Conservation (phyloP, 164 flowering plant genomes). For the Umbellularia californica region DNA sequence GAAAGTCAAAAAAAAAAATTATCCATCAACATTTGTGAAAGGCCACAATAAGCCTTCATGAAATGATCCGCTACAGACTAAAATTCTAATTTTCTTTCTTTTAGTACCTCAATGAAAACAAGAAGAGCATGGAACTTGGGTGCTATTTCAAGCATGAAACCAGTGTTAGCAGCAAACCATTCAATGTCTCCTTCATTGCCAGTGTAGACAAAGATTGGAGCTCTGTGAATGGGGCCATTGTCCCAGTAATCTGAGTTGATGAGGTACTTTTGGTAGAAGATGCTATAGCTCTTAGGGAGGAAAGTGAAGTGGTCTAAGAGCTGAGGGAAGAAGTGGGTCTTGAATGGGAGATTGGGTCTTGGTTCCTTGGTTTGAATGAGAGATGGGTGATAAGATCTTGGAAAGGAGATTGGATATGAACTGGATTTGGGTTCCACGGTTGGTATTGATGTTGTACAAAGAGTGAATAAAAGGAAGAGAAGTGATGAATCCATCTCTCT, state of each 20-base stretch:
- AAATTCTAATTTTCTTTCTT: neutral
- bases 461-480: slow-evolving; percentile 13
- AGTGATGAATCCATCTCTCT: slow-evolving; percentile 16
- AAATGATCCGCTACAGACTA: neutral
- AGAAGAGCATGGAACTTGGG: slow-evolving; percentile 47
- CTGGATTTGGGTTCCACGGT: slow-evolving; percentile 6
- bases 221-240: slow-evolving; percentile 18
- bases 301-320: slow-evolving; percentile 47
- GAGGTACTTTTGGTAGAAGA: slow-evolving; percentile 52
- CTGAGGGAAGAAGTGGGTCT: slow-evolving; percentile 46
- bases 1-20: neutral
- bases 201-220: slow-evolving; percentile 50
- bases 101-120: slow-evolving; percentile 43
- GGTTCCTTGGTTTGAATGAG: slow-evolving; percentile 12
- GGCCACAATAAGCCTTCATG: neutral
- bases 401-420: slow-evolving; percentile 15
- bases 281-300: slow-evolving; percentile 38
- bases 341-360: slow-evolving; percentile 28
- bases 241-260: slow-evolving; percentile 36
- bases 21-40: neutral
- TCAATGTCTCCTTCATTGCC: slow-evolving; percentile 59
- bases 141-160: slow-evolving; percentile 52
- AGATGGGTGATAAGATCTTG: slow-evolving; percentile 17
- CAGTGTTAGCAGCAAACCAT: slow-evolving; percentile 59
- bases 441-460: slow-evolving; percentile 4